Evolutionary conservation across 2,329 filamentous ascomycete genomes (phyloP).

Genomic region (Aspergillus sp.): DNA sequence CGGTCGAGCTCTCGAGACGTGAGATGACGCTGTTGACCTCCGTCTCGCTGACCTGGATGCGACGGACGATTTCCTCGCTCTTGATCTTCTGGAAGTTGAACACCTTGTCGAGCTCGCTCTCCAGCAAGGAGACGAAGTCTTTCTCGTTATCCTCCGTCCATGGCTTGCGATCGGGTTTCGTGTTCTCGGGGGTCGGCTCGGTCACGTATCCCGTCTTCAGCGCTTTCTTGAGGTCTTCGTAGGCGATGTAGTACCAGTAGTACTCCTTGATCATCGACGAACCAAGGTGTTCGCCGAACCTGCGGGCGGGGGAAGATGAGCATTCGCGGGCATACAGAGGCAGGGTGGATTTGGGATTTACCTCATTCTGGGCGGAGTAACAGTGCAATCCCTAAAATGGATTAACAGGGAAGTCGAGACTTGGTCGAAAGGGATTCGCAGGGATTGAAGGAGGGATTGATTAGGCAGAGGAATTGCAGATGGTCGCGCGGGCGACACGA

Average conservation of each 20-base stretch:
- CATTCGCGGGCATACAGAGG: slow-evolving; percentile 7
- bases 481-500: not conserved
- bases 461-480: not conserved
- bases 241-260: slow-evolving; percentile 97
- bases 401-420: not conserved
- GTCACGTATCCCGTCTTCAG: slow-evolving; percentile 71
- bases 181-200: slow-evolving; percentile 46
- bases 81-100: slow-evolving; percentile 98
- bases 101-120: slow-evolving; percentile 93
- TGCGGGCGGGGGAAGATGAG: slow-evolving; percentile 30
- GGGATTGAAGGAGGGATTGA: not conserved
- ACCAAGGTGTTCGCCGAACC: slow-evolving; percentile 94
- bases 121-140: slow-evolving; percentile 80
- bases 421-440: not conserved
- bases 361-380: slow-evolving; percentile 5
- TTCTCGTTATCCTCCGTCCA: slow-evolving; percentile 95
- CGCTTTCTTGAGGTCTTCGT: slow-evolving; percentile 86
- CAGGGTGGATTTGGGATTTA: slow-evolving; percentile 8
- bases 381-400: not conserved
- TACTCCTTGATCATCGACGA: slow-evolving; percentile 96
- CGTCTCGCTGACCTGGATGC: slow-evolving; percentile 82
- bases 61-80: slow-evolving; percentile 88
- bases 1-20: slow-evolving; percentile 62
- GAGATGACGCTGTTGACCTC: slow-evolving; percentile 87
- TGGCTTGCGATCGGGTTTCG: slow-evolving; percentile 55